phyloP scores from a whole-genome alignment of 192 early-diverging fungal genomes.

The Mortierella antarctica region DNA sequence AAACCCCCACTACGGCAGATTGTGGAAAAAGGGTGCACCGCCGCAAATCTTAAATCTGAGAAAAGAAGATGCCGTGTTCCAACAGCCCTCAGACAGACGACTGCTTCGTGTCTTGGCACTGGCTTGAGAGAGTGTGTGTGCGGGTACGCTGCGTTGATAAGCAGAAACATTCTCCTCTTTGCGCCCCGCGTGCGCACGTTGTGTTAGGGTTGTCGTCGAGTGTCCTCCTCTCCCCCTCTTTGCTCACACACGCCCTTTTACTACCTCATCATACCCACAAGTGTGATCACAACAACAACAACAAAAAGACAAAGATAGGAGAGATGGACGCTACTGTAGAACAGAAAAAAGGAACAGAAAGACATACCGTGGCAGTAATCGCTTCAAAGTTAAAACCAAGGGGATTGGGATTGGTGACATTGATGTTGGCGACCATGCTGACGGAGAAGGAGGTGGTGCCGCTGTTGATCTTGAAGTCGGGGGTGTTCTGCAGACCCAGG shows the following conservation, averaged over 20 bases:
- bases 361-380: conserved; percentile 60
- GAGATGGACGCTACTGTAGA: neutral
- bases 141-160: too few relatives aligned
- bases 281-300: neutral
- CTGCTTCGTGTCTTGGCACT: too few relatives aligned
- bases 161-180: too few relatives aligned
- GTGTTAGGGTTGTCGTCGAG: too few relatives aligned
- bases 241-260: too few relatives aligned
- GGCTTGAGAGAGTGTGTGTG: too few relatives aligned
- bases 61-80: too few relatives aligned
- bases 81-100: too few relatives aligned
- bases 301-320: neutral
- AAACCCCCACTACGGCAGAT: neutral
- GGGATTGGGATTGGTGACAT: conserved; percentile 61
- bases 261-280: neutral
- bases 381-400: conserved; percentile 57
- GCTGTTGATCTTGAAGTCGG: conserved; percentile 23
- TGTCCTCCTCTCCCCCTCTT: neutral
- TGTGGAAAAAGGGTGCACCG: too few relatives aligned
- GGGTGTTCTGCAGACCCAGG: conserved; percentile 12
- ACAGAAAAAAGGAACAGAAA: conserved; percentile 5
- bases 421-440: conserved; percentile 45
- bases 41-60: too few relatives aligned
- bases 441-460: conserved; percentile 41
- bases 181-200: too few relatives aligned